Percentiles rank a stretch among this genome's conserved stretches.
Evolutionary conservation across 306 rosid species (phyloP).

Genomic region (Rosa multiflora): DNA sequence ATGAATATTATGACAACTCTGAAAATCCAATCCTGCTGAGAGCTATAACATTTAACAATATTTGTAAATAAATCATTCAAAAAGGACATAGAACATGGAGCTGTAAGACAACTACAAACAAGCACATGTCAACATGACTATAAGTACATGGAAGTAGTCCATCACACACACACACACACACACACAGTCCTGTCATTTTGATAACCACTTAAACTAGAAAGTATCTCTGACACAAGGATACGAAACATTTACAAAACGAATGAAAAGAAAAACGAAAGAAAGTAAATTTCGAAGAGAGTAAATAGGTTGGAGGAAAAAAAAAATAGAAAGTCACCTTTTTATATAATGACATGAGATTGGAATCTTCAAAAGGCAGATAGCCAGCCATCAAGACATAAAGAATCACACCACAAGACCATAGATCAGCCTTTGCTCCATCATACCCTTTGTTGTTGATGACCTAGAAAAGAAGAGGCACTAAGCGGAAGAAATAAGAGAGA

Average conservation of each 20-base stretch:
- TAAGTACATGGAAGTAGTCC: not conserved
- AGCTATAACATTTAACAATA: not conserved
- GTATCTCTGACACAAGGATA: not conserved
- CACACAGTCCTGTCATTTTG: not conserved
- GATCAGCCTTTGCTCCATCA: slow-evolving; percentile 90
- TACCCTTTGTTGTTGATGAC: slow-evolving; percentile 91
- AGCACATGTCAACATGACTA: not conserved
- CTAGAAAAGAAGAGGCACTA: slow-evolving; percentile 45
- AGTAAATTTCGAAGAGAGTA: not conserved
- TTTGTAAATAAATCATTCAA: not conserved
- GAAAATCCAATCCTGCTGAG: not conserved
- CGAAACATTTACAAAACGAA: not conserved
- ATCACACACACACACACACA: not conserved
- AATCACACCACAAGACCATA: slow-evolving; percentile 97
- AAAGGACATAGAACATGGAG: not conserved
- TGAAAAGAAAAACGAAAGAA: not conserved
- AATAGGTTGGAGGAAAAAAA: not conserved
- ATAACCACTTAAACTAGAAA: not conserved
- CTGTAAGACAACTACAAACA: not conserved
- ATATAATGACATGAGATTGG: slow-evolving; percentile 74
- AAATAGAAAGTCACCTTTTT: slow-evolving; percentile 55
- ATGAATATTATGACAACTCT: not conserved
- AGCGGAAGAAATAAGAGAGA: slow-evolving; percentile 19
- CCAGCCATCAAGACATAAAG: slow-evolving; percentile 95
- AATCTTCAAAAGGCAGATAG: slow-evolving; percentile 89